A percentile compares a stretch with the other conserved stretches of the same genome.
phyloP scores from a whole-genome alignment of 176 grass and related monocot species.

The Avena insularis region DNA sequence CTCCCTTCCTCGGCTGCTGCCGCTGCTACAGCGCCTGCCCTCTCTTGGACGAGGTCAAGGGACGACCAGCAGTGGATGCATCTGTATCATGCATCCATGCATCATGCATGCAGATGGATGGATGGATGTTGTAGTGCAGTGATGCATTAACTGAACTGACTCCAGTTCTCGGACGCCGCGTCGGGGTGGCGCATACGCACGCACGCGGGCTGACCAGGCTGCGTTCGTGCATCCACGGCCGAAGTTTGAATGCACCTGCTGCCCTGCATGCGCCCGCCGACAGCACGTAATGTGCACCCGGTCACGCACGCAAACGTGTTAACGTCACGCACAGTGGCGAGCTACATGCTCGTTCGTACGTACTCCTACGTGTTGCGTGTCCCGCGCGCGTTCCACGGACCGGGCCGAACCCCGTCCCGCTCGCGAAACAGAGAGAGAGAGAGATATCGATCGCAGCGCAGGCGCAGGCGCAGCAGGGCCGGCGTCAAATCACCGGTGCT shows the following conservation, averaged over 20 bases:
- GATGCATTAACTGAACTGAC: conserved; percentile 34
- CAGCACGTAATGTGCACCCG: conserved; percentile 34
- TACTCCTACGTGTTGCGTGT: conserved; percentile 11
- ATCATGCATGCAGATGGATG: neutral
- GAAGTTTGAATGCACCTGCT: conserved; percentile 23
- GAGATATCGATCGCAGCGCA: too few relatives aligned
- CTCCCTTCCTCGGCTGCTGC: neutral
- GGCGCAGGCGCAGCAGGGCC: neutral
- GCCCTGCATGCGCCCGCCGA: conserved; percentile 7
- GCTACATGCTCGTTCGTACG: neutral
- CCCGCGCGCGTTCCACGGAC: neutral
- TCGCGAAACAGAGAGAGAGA: too few relatives aligned
- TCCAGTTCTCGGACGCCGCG: conserved; percentile 33
- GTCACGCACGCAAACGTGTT: neutral
- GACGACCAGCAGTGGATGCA: neutral
- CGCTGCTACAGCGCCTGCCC: neutral
- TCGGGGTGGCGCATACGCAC: too few relatives aligned
- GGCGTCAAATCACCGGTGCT: conserved; percentile 23
- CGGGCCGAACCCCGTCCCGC: neutral
- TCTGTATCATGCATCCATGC: neutral
- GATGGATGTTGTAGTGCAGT: neutral
- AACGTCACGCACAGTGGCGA: neutral
- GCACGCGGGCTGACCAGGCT: too few relatives aligned
- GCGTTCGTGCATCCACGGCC: conserved; percentile 20
- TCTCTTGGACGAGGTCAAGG: neutral